A percentile compares a stretch with the other conserved stretches of the same genome.
Conservation (phyloP, 768 basidiomycete species). For the Lactifluus pinguis region DNA sequence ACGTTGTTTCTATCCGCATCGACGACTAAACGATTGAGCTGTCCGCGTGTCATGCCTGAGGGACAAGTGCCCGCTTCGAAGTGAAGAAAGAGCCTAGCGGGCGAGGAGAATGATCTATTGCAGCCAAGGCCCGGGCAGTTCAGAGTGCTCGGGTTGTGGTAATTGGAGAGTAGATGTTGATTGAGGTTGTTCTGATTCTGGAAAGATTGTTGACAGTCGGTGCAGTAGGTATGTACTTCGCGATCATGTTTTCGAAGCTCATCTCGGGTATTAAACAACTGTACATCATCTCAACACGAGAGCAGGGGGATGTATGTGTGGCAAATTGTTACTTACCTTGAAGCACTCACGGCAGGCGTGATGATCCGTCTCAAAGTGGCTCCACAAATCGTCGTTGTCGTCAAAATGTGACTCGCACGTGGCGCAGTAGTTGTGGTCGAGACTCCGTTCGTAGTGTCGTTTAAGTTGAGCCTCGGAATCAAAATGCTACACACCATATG, state of each 20-base stretch:
- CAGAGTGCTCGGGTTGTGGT: constrained; percentile 35
- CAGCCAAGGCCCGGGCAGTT: constrained; percentile 38
- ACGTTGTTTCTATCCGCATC: neutral
- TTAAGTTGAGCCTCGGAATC: neutral
- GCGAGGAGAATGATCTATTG: constrained; percentile 37
- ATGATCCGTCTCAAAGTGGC: constrained; percentile 1
- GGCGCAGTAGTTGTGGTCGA: no score
- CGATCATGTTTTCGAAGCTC: constrained; percentile 15
- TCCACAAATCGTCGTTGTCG: neutral
- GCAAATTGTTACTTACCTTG: neutral
- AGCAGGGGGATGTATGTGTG: neutral
- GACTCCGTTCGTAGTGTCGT: no score
- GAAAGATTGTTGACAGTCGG: constrained; percentile 38
- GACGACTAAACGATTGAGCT: constrained; percentile 12
- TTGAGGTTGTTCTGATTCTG: constrained; percentile 30
- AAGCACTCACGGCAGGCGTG: neutral
- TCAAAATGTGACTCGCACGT: no score
- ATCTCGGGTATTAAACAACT: neutral
- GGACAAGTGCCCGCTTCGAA: constrained; percentile 51
- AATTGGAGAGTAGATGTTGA: constrained; percentile 45
- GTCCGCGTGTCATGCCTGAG: constrained; percentile 37
- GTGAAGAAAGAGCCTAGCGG: constrained; percentile 48
- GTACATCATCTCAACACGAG: neutral
- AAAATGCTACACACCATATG: neutral
- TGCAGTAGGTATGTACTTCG: constrained; percentile 34